Conservation (phyloP, 192 early-diverging fungal genomes). For the Backusella mclennaniae region DNA sequence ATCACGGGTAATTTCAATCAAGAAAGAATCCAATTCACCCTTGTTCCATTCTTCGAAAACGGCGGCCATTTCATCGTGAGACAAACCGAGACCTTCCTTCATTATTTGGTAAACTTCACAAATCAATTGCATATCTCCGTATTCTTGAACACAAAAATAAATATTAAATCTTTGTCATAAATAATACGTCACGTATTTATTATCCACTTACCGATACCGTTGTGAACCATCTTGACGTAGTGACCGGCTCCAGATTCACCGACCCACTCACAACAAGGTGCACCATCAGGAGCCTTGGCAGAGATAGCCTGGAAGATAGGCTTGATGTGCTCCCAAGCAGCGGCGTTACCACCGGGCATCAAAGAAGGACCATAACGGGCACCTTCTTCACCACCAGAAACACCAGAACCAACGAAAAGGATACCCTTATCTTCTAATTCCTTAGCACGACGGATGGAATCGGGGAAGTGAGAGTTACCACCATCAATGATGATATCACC, state of each 20-base stretch:
- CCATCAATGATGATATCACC: slow-evolving; percentile 98
- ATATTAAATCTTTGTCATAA: not conserved
- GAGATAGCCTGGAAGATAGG: slow-evolving; percentile 96
- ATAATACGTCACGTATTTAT: not conserved
- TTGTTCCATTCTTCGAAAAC: slow-evolving; percentile 96
- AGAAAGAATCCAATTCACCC: slow-evolving; percentile 94
- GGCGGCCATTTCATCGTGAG: slow-evolving; percentile 85
- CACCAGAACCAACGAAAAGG: slow-evolving; percentile 95
- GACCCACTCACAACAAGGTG: slow-evolving; percentile 99
- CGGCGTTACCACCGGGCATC: slow-evolving; percentile 95
- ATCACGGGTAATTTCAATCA: slow-evolving; percentile 94
- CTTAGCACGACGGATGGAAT: slow-evolving; percentile 88
- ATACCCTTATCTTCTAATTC: slow-evolving; percentile 88
- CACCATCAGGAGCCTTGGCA: slow-evolving; percentile 82
- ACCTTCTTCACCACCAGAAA: slow-evolving; percentile 99
- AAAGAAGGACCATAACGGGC: slow-evolving; percentile 94
- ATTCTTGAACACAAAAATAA: slow-evolving; percentile 49
- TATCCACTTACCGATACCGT: slow-evolving; percentile 75
- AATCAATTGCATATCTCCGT: slow-evolving; percentile 99
- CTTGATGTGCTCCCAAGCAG: slow-evolving; percentile 92
- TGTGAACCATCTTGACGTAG: slow-evolving; percentile 99
- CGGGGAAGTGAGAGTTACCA: slow-evolving; percentile 99
- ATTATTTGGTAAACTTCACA: slow-evolving; percentile 94
- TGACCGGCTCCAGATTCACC: slow-evolving; percentile 96
- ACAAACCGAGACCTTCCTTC: slow-evolving; percentile 80